Evolutionary conservation across 2,329 filamentous ascomycete genomes (phyloP), one percentile per base, ranked within the genome.

Genomic region (Sporothrix sp.): DNA sequence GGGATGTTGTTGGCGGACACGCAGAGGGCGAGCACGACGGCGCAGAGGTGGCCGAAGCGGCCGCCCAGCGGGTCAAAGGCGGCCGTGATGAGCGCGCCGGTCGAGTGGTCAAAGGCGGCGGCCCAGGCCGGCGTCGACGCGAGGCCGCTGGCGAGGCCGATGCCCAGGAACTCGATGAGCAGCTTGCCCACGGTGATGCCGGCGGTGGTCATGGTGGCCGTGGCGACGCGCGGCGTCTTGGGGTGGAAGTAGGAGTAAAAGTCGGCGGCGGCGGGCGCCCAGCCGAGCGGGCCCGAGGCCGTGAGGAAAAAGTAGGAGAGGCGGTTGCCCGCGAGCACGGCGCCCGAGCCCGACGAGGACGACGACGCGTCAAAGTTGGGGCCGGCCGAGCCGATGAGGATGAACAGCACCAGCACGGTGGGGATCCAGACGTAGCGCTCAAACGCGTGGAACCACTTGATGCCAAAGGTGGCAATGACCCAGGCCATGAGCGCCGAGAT

Each of bases 271-370:
- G 74, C 73, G 4, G 78, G 76, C 2, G 76, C 69, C 61, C 83
- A 86, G 1, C 79, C 82, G 48, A 84, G 75, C 7, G 78, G 78
- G 2, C 77, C 76, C 20, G 81, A 80, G 11, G 85, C 69, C 56
- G 78, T 84, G 42, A 87, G 69, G 10, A 78, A 82, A 63, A 88
- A 84, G 64, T 85, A 88, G 4, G 80, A 83, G 28, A 87, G 67
- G 3, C 76, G 68, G 54, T 78, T 76, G 27, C 77, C 81, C 13
- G 68, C 66, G 7, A 81, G 59, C 2, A 76, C 78, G 38, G 69
- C 63, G 13, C 69, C 58, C 40, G 76, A 68, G n/a, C 75, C 78
- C 0, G 65, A 62, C 2, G 75, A 79, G 3, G 68, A 63, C 1
- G 72, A 71, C 2, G 67, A 63, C 1, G 74, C 63, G 56, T 85